Percentiles rank a stretch among this genome's conserved stretches.
phyloP scores from a whole-genome alignment of 768 basidiomycete species.

The Lentinula edodes region DNA sequence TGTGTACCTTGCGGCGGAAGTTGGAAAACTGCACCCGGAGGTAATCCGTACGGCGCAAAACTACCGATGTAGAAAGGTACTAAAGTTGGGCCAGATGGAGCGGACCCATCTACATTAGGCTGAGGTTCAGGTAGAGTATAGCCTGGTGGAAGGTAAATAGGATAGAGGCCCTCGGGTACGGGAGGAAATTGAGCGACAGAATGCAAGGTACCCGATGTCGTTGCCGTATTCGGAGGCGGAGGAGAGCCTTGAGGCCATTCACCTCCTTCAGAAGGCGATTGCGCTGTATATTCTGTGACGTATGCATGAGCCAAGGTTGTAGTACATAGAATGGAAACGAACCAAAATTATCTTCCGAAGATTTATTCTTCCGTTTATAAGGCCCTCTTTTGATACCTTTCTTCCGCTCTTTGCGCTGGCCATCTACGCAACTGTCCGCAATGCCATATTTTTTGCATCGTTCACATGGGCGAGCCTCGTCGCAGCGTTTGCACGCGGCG shows the following conservation, averaged over 20 bases:
- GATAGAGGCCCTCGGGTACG: slow-evolving; percentile 34
- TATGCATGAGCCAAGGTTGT: background rate
- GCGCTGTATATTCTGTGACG: background rate
- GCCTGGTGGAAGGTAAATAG: slow-evolving; percentile 31
- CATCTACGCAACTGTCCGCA: slow-evolving; percentile 73
- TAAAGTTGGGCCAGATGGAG: slow-evolving; percentile 15
- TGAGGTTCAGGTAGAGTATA: slow-evolving; percentile 24
- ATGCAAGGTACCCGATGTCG: slow-evolving; percentile 24
- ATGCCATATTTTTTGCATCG: slow-evolving; percentile 89
- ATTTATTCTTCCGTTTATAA: slow-evolving; percentile 61
- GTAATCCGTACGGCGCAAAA: slow-evolving; percentile 23
- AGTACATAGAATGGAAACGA: background rate
- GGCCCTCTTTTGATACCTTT: slow-evolving; percentile 86
- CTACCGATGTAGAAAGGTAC: slow-evolving; percentile 35
- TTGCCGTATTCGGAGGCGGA: slow-evolving; percentile 14
- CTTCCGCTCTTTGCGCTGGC: slow-evolving; percentile 89
- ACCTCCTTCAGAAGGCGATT: slow-evolving; percentile 2
- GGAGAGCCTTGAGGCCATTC: slow-evolving; percentile 13
- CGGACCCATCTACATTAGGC: slow-evolving; percentile 27
- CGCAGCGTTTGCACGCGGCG: slow-evolving; percentile 84
- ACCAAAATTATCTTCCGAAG: slow-evolving; percentile 8
- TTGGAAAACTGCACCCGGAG: slow-evolving; percentile 5
- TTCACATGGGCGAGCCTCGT: slow-evolving; percentile 83
- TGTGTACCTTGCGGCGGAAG: slow-evolving; percentile 25
- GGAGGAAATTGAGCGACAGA: slow-evolving; percentile 25